These are phyloP conservation scores for Colletotrichum sp. DNA, from an alignment of 2,329 filamentous ascomycete species.

Conservation along the genomic window DNA sequence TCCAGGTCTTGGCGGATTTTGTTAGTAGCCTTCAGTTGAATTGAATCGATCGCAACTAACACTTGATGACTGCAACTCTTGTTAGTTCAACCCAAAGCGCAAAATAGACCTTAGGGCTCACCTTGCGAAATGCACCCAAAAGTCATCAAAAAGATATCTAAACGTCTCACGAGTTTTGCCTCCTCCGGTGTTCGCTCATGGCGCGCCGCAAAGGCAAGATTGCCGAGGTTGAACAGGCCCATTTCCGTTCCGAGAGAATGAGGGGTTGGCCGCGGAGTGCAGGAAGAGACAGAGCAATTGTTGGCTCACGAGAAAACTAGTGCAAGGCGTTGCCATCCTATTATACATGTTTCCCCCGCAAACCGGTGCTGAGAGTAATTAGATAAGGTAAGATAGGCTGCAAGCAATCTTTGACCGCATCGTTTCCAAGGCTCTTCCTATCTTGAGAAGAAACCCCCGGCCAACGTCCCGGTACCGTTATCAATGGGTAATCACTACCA, in stretches of 20 bases:
- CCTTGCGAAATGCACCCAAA: conserved; percentile 25
- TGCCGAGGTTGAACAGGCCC: conserved; percentile 5
- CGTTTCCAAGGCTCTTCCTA: background rate
- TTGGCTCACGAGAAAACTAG: background rate
- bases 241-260: background rate
- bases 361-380: background rate
- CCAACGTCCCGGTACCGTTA: background rate
- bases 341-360: background rate
- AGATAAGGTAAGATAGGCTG: background rate
- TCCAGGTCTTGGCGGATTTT: conserved; percentile 29
- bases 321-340: background rate
- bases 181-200: conserved; percentile 19
- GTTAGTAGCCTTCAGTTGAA: conserved; percentile 16
- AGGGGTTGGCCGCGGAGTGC: background rate
- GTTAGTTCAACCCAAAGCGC: background rate
- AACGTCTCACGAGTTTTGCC: conserved; percentile 1
- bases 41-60: background rate
- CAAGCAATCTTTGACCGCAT: background rate
- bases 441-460: background rate
- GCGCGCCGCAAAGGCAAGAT: conserved; percentile 14
- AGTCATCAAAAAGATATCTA: conserved; percentile 24
- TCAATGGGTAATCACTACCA: background rate
- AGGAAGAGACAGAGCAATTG: background rate
- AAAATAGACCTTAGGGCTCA: background rate
- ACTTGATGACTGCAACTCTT: conserved; percentile 21